Base-by-base conservation (phyloP, 495 filamentous ascomycete genomes). In the Penicillium diatomitis region DNA sequence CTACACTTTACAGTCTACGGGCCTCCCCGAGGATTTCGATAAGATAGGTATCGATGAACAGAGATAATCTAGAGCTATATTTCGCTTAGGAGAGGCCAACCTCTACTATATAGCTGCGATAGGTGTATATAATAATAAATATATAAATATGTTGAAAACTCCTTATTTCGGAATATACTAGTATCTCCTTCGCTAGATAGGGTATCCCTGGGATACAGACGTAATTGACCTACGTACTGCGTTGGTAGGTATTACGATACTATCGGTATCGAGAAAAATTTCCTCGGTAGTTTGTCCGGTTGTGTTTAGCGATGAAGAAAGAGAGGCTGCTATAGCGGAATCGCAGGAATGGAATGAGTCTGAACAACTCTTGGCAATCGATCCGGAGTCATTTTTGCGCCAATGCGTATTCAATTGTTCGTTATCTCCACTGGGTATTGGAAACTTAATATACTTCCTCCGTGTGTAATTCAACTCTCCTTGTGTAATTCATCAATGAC, bases 21-120 rank as follows among this genome's bases (percentile, higher is more conserved):
- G 57, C 37, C 61, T 68, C 30, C 63, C 61, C 10, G 49, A 60
- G 45, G 32, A 60, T 53, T 69, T 67, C 44, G 38, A 66, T 46
- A 28, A 54, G 8, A 64, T 65, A 57, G 34, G 31, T 38, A 38
- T 49, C 38, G 50, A 64, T 27, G 44, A 67, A 51, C 58, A 67
- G 52, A 53, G 38, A 53, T 38, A 64, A 53, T 39, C 6, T 10
- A 67, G 12, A 42, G 42, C 53, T 38, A 50, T 47, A 4, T 66
- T 63, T 49, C 60, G 66, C 48, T 49, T 64, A 34, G 47, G 64
- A 52, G 62, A 66, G 50, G 58, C 64, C 31, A 69, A 69, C 31
- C 62, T 67, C 27, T 69, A 62, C 45, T 69, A 67, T 45, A 69
- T 64, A 53, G 66, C 66, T 3, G 55, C 58, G 38, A 67, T 59